A percentile compares a stretch with the other conserved stretches of the same genome.
Conservation (phyloP, 768 basidiomycete species). For the Leccinum ochraceum region DNA sequence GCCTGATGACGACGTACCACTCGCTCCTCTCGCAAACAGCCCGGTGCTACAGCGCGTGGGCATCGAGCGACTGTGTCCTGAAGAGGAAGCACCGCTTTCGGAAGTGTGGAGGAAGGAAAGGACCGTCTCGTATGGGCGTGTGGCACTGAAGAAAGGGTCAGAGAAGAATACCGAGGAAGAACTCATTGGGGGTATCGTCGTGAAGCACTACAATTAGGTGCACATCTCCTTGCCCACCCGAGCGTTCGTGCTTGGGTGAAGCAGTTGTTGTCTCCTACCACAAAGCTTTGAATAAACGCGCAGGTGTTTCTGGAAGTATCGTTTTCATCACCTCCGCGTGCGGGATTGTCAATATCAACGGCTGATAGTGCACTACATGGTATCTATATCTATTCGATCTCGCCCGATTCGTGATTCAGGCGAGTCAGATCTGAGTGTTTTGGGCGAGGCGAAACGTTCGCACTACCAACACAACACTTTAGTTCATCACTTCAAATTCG, state of each 20-base stretch:
- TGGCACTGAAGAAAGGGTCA: constrained; percentile 37
- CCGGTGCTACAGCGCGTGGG: constrained; percentile 49
- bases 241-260: background rate
- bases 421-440: too few relatives aligned
- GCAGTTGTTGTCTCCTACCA: too few relatives aligned
- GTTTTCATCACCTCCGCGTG: background rate
- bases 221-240: background rate
- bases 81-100: constrained; percentile 47
- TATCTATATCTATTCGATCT: background rate
- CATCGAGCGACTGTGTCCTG: constrained; percentile 36
- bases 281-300: background rate
- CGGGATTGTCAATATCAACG: background rate
- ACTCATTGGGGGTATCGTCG: constrained; percentile 51
- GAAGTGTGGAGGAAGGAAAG: constrained; percentile 51
- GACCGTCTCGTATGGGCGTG: constrained; percentile 52
- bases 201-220: constrained; percentile 55
- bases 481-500: too few relatives aligned
- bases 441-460: too few relatives aligned
- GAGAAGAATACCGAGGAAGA: constrained; percentile 54
- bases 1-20: constrained; percentile 50
- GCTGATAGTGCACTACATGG: background rate
- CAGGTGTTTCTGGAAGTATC: background rate
- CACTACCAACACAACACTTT: too few relatives aligned
- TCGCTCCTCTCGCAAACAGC: constrained; percentile 44
- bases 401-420: too few relatives aligned